phyloP scores from a whole-genome alignment of 139 green algal species.

The Picochlorum sp. region DNA sequence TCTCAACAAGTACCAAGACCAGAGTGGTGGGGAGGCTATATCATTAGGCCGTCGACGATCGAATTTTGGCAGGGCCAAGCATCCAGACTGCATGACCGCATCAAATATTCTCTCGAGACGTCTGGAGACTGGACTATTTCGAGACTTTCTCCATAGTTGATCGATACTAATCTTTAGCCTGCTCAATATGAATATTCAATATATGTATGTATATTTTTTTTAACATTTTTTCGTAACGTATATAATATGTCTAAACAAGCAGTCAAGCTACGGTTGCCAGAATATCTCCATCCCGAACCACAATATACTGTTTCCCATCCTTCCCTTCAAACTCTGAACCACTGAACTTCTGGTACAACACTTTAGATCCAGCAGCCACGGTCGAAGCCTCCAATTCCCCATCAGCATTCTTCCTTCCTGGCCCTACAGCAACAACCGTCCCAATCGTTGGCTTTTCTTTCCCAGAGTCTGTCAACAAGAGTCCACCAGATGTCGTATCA shows the following conservation, averaged over 20 bases:
- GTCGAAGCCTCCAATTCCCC: conserved; percentile 36
- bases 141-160: neutral
- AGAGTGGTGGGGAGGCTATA: conserved; percentile 69
- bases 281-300: conserved; percentile 75
- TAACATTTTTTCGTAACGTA: neutral
- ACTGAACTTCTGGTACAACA: conserved; percentile 81
- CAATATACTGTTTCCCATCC: conserved; percentile 54
- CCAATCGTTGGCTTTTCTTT: conserved; percentile 87
- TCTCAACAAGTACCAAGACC: conserved; percentile 5
- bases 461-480: conserved; percentile 67
- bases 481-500: conserved; percentile 61
- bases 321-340: conserved; percentile 71
- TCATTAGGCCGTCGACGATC: conserved; percentile 47
- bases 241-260: no score
- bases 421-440: conserved; percentile 69
- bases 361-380: conserved; percentile 55
- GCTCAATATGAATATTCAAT: neutral
- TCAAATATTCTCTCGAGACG: conserved; percentile 38
- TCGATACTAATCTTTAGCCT: neutral
- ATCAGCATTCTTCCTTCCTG: conserved; percentile 43
- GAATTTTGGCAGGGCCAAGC: conserved; percentile 87
- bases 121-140: neutral
- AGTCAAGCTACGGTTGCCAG: conserved; percentile 59
- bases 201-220: neutral
- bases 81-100: conserved; percentile 71